Evolutionary conservation across 2,329 filamentous ascomycete species (phyloP), one percentile per base, ranked within the genome.

Genomic region (Ascochyta lentis): DNA sequence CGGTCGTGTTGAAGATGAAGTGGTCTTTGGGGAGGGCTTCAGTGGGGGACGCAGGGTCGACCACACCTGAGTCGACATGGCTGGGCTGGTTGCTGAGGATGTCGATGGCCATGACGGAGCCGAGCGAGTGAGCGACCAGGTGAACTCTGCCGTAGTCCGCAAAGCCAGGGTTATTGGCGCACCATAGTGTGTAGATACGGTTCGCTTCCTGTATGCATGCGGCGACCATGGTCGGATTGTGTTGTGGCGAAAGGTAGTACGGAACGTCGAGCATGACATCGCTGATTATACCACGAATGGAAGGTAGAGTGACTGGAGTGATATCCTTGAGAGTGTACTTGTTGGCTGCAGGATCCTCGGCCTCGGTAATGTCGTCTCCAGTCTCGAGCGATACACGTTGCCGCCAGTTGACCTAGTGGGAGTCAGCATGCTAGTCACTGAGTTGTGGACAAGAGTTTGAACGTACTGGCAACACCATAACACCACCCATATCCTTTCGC

Each of bases 231-330:
- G 92, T 96, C 4, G 89, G 86, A 69, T 98, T 96, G 77, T 98
- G 94, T 53, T 76, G 69, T 56, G 96, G 90, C 0, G 94, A 98
- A 78, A 99, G 88, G 77, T 98, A 99, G 72, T 96, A 98, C 0
- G 95, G 95, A 45, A 99, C 94, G 72, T 99, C 95, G 45, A 98
- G 89, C 92, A 99, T 97, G 66, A 99, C 92, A 73, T 99, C 95
- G 38, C 91, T 96, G 58, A 99, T 96, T 71, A 99, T 87, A 69
- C 90, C 91, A 41, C 95, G 88, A 8, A 99, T 89, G 0, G 91
- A 92, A 0, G 94, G 93, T 27, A 99, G 91, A 0, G 91, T 95
- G 38, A 88, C 85, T 1, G 92, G 93, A 5, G 96, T 96, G 63
- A 99, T 97, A 65, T 98, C 93, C 65, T 93, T 90, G 13, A 99